A percentile compares a stretch with the other conserved stretches of the same genome.
phyloP scores from a whole-genome alignment of 1,284 basidiomycete genomes.

The Fomitiporia mediterranea region DNA sequence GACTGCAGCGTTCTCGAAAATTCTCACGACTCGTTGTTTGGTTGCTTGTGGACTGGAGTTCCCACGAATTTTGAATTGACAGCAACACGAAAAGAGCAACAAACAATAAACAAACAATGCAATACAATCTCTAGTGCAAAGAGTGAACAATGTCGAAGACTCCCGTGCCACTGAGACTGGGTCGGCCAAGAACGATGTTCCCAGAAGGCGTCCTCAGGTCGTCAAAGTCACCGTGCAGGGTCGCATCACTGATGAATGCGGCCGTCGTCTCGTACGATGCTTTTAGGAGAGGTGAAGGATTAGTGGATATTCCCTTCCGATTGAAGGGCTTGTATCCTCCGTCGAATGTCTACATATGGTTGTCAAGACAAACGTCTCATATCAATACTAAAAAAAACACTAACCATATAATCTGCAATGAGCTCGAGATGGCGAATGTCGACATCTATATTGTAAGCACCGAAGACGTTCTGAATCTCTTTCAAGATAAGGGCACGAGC shows the following conservation, averaged over 20 bases:
- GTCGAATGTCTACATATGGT: slow-evolving; percentile 75
- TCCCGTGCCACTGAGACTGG: slow-evolving; percentile 82
- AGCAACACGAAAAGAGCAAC: background rate
- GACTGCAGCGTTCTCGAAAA: background rate
- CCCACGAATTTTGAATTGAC: background rate
- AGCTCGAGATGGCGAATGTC: slow-evolving; percentile 93
- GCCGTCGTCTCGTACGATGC: slow-evolving; percentile 98
- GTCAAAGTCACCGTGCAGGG: slow-evolving; percentile 92
- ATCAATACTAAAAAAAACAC: slow-evolving; percentile 28
- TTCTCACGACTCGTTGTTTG: background rate
- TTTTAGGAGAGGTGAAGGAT: slow-evolving; percentile 91
- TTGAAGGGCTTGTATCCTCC: slow-evolving; percentile 99
- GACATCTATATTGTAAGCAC: slow-evolving; percentile 97
- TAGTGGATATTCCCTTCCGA: slow-evolving; percentile 88
- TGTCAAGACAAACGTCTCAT: slow-evolving; percentile 7
- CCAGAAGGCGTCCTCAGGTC: slow-evolving; percentile 85
- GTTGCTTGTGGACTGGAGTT: background rate
- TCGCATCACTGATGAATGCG: slow-evolving; percentile 93
- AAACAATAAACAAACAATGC: background rate
- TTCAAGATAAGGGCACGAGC: slow-evolving; percentile 88
- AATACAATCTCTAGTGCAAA: too few relatives aligned
- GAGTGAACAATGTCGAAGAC: slow-evolving; percentile 79
- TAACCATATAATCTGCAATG: slow-evolving; percentile 98
- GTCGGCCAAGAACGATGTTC: slow-evolving; percentile 87
- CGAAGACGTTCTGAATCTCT: slow-evolving; percentile 91